These are phyloP conservation scores for Trichophyton schoenleinii DNA, from an alignment of 2,329 filamentous ascomycete genomes.

Conservation along the genomic window DNA sequence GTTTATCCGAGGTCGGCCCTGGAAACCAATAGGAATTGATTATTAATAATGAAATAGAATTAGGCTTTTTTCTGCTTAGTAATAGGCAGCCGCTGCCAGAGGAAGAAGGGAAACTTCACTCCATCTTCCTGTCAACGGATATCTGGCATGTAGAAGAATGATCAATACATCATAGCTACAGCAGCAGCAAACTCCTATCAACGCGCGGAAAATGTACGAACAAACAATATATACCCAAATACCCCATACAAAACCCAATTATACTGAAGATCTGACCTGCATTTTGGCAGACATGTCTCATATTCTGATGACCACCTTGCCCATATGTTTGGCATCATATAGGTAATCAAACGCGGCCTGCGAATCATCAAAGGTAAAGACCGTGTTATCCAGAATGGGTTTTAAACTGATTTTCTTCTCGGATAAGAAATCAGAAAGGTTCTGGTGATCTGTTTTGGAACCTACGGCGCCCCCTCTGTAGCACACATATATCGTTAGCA, in stretches of 20 bases:
- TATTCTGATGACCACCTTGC: conserved; percentile 43
- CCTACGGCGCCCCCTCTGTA: background rate
- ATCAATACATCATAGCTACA: background rate
- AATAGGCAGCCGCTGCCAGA: too few species aligned
- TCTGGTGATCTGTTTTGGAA: conserved; percentile 15
- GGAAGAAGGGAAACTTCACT: too few species aligned
- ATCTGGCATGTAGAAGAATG: background rate
- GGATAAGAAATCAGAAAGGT: conserved; percentile 26
- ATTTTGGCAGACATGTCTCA: background rate
- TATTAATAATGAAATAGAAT: background rate
- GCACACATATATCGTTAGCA: background rate
- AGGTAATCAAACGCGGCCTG: conserved; percentile 44
- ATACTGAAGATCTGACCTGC: background rate
- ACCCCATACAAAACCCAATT: background rate
- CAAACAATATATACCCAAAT: background rate
- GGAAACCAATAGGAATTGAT: background rate
- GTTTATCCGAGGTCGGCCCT: background rate
- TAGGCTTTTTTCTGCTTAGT: background rate
- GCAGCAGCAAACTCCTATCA: background rate
- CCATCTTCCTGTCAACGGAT: too few species aligned
- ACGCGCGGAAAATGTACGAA: background rate
- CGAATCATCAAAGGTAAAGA: conserved; percentile 41
- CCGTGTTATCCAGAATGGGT: conserved; percentile 39
- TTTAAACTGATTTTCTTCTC: conserved; percentile 19
- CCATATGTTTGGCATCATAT: conserved; percentile 41